Evolutionary conservation across 768 basidiomycete species (phyloP).

Genomic region (Cyathus striatus): DNA sequence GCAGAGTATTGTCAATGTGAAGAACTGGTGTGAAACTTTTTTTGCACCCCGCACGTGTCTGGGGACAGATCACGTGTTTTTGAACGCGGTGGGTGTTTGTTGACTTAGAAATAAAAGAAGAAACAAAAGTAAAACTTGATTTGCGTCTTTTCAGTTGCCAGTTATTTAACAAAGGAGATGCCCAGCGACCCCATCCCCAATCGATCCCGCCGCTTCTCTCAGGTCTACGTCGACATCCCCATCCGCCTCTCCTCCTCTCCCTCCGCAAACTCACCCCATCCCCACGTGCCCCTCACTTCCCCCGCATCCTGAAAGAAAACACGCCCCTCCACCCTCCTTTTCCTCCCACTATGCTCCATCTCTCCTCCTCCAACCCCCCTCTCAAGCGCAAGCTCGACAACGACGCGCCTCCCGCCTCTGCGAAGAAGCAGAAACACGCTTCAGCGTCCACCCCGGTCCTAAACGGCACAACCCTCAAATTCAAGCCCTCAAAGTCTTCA

Average conservation of each 20-base stretch:
- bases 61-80: no score
- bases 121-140: no score
- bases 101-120: no score
- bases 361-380: slow-evolving; percentile 22
- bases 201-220: slow-evolving; percentile 21
- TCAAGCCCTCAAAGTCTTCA: slow-evolving; percentile 8
- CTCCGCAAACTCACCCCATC: slow-evolving; percentile 6
- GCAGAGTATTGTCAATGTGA: slow-evolving; percentile 7
- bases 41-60: no score
- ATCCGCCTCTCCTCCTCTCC: slow-evolving; percentile 17
- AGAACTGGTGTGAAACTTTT: no score
- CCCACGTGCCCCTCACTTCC: slow-evolving; percentile 15
- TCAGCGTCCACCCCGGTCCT: slow-evolving; percentile 11
- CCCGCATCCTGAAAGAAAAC: slow-evolving; percentile 41
- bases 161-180: no score
- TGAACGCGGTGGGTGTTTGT: no score
- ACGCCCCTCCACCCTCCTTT: slow-evolving; percentile 25
- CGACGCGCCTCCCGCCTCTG: slow-evolving; percentile 9
- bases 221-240: slow-evolving; percentile 46
- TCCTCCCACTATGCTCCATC: slow-evolving; percentile 9
- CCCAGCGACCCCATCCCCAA: no score
- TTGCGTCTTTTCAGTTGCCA: no score
- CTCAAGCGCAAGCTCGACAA: slow-evolving; percentile 45
- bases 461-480: slow-evolving; percentile 13
- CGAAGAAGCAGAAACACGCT: slow-evolving; percentile 27